A percentile compares a stretch with the other conserved stretches of the same genome.
Conservation (phyloP, 1,284 basidiomycete genomes). For the Leccinum pachyderme region DNA sequence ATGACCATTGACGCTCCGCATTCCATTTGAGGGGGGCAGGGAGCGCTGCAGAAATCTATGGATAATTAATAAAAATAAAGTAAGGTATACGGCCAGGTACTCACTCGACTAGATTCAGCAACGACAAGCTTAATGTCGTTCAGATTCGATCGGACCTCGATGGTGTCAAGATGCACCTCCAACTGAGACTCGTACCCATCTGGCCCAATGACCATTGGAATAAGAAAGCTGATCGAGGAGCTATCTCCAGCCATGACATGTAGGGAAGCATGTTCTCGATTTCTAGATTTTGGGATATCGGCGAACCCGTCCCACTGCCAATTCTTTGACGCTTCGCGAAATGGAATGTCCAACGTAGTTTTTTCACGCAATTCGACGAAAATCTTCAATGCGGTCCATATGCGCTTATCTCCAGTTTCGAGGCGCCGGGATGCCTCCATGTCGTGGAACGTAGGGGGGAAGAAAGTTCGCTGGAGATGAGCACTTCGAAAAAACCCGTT, state of each 20-base stretch:
- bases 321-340: conserved; percentile 86
- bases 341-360: conserved; percentile 78
- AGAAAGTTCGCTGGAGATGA: conserved; percentile 77
- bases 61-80: conserved; percentile 6
- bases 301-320: conserved; percentile 79
- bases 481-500: conserved; percentile 42
- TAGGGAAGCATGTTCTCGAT: conserved; percentile 68
- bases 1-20: conserved; percentile 72
- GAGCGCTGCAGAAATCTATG: conserved; percentile 61
- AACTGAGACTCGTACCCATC: conserved; percentile 77
- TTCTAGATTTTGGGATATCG: conserved; percentile 49
- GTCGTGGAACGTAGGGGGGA: conserved; percentile 76
- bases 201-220: conserved; percentile 75
- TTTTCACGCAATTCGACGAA: conserved; percentile 78
- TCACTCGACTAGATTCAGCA: conserved; percentile 73
- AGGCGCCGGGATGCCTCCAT: conserved; percentile 54
- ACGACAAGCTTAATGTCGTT: conserved; percentile 79
- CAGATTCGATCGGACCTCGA: conserved; percentile 79
- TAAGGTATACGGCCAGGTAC: conserved; percentile 20
- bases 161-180: conserved; percentile 78
- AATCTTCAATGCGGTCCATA: conserved; percentile 77
- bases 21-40: conserved; percentile 69
- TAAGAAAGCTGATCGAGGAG: conserved; percentile 79
- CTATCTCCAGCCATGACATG: conserved; percentile 74
- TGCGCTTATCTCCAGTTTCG: conserved; percentile 73